Base-by-base conservation (phyloP, 2,329 filamentous ascomycete genomes). In the Penicillium paneum region DNA sequence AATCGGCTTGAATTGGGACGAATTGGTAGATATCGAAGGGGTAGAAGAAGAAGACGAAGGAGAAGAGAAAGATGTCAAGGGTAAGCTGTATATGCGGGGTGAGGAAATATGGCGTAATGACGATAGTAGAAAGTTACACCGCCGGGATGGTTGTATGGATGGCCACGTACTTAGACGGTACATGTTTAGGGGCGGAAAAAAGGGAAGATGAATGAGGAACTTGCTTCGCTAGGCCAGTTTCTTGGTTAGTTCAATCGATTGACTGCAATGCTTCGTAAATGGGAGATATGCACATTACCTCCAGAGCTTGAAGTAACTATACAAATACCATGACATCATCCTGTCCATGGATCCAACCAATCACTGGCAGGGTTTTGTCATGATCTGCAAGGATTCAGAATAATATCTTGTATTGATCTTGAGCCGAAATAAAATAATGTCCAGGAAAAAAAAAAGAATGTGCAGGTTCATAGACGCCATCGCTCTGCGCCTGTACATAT, bases 361-460 rank as follows among this genome's bases (percentile, higher is more conserved):
- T 63, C 54, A 63, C 12, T 13, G 3, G 3, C 28, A 5, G 7
- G 32, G 24, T 12, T 43, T 58, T 52, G 58, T 64, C 60, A 64
- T 32, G 31, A 32, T 26, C 21, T 39, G 34, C 34, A 48, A 29
- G 31, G 21, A 36, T 32, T 31, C 6, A 29, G 15, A 41, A 41
- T 32, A n/a, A 44, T 21, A 44, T 32, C 12, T 19, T 15, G 11
- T 11, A 36, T 45, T 51, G 28, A 41, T 36, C 1, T 19, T 38
- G 8, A 38, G n/a, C 34, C 26, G 32, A 51, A 44, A 45, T 29
- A 41, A 36, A 49, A 42, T n/a, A 50, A 50, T 50, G 47, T 54
- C 26, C 49, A 51, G 49, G 26, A 24, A 21, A n/a, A 36, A 31
- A 29, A 31, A 46, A 39, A n/a, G 34, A 52, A 26, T 52, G 49